Conservation (phyloP, 2,329 filamentous ascomycete species). For the Capronia americana region DNA sequence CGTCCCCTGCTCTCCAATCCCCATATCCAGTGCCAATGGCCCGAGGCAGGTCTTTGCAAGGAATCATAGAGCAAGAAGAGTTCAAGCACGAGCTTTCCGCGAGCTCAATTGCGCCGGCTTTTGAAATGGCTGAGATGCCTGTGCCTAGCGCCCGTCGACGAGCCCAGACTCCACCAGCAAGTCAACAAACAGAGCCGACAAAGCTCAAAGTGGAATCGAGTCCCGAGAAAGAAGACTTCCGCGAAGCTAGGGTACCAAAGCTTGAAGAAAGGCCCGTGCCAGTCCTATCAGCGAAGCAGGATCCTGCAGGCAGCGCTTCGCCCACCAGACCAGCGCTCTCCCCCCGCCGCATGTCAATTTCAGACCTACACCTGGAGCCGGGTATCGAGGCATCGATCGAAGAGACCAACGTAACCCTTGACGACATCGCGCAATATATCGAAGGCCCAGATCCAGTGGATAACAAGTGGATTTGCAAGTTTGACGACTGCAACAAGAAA, state of each 20-base stretch:
- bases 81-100: slow-evolving; percentile 46
- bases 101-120: slow-evolving; percentile 34
- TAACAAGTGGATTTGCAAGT: slow-evolving; percentile 80
- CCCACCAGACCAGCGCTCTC: slow-evolving; percentile 49
- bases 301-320: slow-evolving; percentile 37
- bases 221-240: slow-evolving; percentile 6
- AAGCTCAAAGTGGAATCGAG: slow-evolving; percentile 30
- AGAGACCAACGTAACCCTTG: slow-evolving; percentile 83
- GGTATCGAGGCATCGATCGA: slow-evolving; percentile 68
- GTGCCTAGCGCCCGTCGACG: slow-evolving; percentile 41
- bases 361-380: slow-evolving; percentile 59
- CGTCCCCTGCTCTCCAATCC: slow-evolving; percentile 50
- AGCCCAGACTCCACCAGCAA: slow-evolving; percentile 20
- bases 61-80: slow-evolving; percentile 61
- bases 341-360: slow-evolving; percentile 52
- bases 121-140: slow-evolving; percentile 63
- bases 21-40: slow-evolving; percentile 51
- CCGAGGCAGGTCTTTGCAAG: slow-evolving; percentile 54
- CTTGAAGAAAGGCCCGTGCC: slow-evolving; percentile 33
- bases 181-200: slow-evolving; percentile 21
- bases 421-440: slow-evolving; percentile 81
- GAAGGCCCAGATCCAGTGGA: slow-evolving; percentile 73
- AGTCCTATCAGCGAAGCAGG: slow-evolving; percentile 36
- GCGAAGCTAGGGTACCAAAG: slow-evolving; percentile 20
- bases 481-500: slow-evolving; percentile 78